Evolutionary conservation across 306 rosid genomes (phyloP), one percentile per base, ranked within the genome.

Genomic region (Alnus glutinosa): DNA sequence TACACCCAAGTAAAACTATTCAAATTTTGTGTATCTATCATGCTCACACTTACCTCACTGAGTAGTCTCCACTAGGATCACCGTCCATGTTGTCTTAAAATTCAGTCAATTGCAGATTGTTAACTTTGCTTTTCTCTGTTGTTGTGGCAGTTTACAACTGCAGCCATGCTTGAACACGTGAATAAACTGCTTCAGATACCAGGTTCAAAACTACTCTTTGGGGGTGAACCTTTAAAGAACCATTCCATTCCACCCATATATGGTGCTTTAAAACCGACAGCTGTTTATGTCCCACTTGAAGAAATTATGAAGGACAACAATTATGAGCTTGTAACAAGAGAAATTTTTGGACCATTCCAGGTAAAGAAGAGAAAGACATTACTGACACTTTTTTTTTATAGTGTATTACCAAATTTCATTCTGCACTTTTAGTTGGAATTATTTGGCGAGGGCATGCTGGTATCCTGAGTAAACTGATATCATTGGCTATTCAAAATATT

Each of bases 271-370:
- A 82, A 91, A 77, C 99, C 99, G 14, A 95, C 98, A 1, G 98
- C 97, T 19, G 72, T 95, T 66, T 95, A 86, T 82, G 87, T 93
- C 83, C 99, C 99, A 10, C 89, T 95, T 15, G 93, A 91, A 87
- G 96, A 93, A 86, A 87, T 95, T 49, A 12, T 93, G 90, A 93
- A 93, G 86, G 91, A 78, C 28, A 85, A 83, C 4, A 90, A 90
- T 77, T 95, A 85, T 72, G 96, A 83, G 34, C 98, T 93, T 30
- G 99, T 88, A n/a, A 92, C 99, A 16, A 91, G 61, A 82, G 99
- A 95, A 86, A 91, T 95, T 50, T 95, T 95, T 70, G 96, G 98
- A 76, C 99, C 99, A 51, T 95, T 93, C 73, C 98, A 95, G 96
- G 98, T 95, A 88, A 87, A 34, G 11, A 52, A 78, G 16, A 46